phyloP scores from a whole-genome alignment of 2,329 filamentous ascomycete genomes.

The Dothistroma pini region DNA sequence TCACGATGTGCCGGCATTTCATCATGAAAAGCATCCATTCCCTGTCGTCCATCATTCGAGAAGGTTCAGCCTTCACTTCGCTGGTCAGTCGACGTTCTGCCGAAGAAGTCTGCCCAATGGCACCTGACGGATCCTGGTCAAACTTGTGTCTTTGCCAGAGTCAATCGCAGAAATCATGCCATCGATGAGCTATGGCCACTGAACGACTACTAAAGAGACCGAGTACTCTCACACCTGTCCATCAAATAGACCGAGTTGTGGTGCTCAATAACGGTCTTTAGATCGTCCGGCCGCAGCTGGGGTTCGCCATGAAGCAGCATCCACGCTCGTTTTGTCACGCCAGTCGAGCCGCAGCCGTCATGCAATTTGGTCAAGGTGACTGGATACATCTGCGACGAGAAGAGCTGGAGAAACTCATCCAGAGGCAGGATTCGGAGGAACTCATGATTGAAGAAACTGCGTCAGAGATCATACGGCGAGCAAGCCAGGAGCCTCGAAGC shows the following conservation, averaged over 20 bases:
- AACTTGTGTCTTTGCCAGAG: neutral
- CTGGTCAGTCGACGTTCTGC: neutral
- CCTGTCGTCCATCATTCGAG: neutral
- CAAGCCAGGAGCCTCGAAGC: neutral
- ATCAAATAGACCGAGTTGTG: neutral
- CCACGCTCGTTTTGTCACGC: neutral
- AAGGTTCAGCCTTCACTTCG: neutral
- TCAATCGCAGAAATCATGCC: neutral
- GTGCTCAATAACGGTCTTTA: neutral
- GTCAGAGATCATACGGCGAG: neutral
- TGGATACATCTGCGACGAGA: neutral
- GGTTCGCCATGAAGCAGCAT: neutral
- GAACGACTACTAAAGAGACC: neutral
- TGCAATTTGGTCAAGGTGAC: neutral
- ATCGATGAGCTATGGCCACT: neutral
- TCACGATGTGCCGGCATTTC: neutral
- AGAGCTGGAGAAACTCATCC: neutral
- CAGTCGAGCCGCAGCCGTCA: neutral
- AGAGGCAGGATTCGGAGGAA: neutral
- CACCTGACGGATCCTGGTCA: neutral
- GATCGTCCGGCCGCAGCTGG: neutral
- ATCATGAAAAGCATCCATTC: too few relatives aligned
- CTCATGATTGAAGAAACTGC: neutral
- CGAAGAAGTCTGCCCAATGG: neutral
- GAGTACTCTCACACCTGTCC: neutral